These are phyloP conservation scores for Parachaetomium inaequale DNA, from an alignment of 495 filamentous ascomycete species.

Conservation along the genomic window DNA sequence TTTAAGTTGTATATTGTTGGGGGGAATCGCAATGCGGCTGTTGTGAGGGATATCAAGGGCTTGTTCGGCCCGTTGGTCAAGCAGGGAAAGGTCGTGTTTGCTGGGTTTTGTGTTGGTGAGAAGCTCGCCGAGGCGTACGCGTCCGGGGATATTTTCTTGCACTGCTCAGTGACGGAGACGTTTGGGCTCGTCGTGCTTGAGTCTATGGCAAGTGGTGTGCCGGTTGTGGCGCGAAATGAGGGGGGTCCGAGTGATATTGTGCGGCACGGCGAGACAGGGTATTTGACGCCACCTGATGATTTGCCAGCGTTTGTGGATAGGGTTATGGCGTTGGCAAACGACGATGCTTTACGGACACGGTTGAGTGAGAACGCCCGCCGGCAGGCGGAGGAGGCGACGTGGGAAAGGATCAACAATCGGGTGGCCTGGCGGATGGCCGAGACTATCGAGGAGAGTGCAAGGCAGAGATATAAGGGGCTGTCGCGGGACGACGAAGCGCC, in stretches of 20 bases:
- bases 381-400: constrained; percentile 3
- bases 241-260: constrained; percentile 3
- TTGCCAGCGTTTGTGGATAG: background rate
- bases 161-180: constrained; percentile 1
- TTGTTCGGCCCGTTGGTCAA: background rate
- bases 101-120: background rate
- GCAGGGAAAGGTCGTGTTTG: background rate
- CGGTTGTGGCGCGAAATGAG: constrained; percentile 2
- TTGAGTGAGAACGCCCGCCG: background rate
- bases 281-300: background rate
- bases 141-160: background rate
- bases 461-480: background rate
- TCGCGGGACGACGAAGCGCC: too few relatives aligned
- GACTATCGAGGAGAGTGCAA: background rate
- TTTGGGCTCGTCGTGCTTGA: constrained; percentile 4
- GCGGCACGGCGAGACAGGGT: background rate
- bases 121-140: background rate
- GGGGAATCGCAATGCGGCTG: background rate
- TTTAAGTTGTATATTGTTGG: background rate
- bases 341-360: background rate
- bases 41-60: background rate
- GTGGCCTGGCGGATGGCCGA: constrained; percentile 6
- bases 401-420: constrained; percentile 7
- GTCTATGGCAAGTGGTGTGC: constrained; percentile 6
- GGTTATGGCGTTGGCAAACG: background rate